These are phyloP conservation scores for Suhomyces kilbournensis DNA, from an alignment of 805 yeast genomes.

Conservation along the genomic window DNA sequence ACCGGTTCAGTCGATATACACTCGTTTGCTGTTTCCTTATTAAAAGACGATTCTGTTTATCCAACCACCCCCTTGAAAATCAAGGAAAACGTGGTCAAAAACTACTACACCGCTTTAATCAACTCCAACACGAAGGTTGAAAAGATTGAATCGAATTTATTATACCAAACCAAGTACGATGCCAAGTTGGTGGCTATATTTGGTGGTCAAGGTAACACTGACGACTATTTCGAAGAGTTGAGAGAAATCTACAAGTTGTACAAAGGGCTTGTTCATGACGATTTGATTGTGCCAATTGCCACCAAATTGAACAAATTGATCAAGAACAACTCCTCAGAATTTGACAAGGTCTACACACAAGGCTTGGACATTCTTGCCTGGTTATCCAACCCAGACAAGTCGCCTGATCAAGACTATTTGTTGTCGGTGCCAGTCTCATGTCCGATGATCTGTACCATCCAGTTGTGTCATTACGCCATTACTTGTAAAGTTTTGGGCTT, in stretches of 20 bases:
- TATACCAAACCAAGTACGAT: conserved; percentile 56
- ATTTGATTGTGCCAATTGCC: conserved; percentile 69
- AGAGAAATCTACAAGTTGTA: conserved; percentile 79
- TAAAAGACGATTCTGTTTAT: conserved; percentile 42
- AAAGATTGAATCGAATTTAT: conserved; percentile 43
- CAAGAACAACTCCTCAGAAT: conserved; percentile 54
- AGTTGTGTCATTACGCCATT: conserved; percentile 87
- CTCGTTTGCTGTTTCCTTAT: conserved; percentile 72
- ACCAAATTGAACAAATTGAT: conserved; percentile 64
- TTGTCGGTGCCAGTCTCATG: conserved; percentile 91
- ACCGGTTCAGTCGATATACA: conserved; percentile 70
- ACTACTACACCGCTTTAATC: conserved; percentile 56
- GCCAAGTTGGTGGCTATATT: conserved; percentile 80
- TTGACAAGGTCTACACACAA: conserved; percentile 82
- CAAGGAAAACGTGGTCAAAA: conserved; percentile 62
- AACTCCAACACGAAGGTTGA: conserved; percentile 25
- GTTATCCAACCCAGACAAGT: conserved; percentile 79
- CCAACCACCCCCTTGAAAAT: conserved; percentile 73
- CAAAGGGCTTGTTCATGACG: conserved; percentile 62
- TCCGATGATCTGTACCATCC: conserved; percentile 96
- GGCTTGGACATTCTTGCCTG: conserved; percentile 87
- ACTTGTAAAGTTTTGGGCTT: conserved; percentile 81
- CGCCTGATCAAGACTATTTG: conserved; percentile 87
- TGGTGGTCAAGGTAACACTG: conserved; percentile 99
- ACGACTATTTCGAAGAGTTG: conserved; percentile 95